Evolutionary conservation across 345 rosid genomes (phyloP).

Genomic region (Eucalyptus cloeziana): DNA sequence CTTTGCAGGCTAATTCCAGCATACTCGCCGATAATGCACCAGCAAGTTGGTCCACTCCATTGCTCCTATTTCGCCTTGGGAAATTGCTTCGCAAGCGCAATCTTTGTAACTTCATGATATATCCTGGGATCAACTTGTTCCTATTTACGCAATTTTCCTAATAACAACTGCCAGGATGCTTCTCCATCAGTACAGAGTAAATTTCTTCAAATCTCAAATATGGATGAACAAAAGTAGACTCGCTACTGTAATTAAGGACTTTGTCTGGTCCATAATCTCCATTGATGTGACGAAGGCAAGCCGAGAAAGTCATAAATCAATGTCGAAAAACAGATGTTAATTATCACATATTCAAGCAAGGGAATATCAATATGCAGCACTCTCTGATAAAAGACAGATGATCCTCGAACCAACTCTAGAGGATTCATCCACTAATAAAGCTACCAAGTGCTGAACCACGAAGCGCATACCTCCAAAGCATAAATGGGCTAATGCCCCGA

Average conservation of each 20-base stretch:
- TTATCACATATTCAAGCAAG: not conserved
- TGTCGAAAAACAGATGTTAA: not conserved
- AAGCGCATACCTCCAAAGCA: not conserved
- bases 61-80: not conserved
- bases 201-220: no score
- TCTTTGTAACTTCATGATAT: no score
- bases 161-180: no score
- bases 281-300: not conserved
- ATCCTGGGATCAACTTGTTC: not conserved
- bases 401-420: not conserved
- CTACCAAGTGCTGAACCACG: not conserved
- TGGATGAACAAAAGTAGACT: not conserved
- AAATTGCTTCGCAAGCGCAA: no score
- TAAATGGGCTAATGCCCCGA: not conserved
- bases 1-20: not conserved
- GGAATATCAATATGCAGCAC: not conserved
- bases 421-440: not conserved
- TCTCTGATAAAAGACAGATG: not conserved
- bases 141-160: no score
- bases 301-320: not conserved
- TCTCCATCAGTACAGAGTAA: no score
- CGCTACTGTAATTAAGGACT: not conserved
- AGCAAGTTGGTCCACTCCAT: rapidly evolving
- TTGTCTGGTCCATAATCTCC: not conserved
- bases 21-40: not conserved